Percentiles rank a stretch among this genome's conserved stretches.
Conservation (phyloP, 495 filamentous ascomycete species). For the Thermochaetoides thermophila region DNA sequence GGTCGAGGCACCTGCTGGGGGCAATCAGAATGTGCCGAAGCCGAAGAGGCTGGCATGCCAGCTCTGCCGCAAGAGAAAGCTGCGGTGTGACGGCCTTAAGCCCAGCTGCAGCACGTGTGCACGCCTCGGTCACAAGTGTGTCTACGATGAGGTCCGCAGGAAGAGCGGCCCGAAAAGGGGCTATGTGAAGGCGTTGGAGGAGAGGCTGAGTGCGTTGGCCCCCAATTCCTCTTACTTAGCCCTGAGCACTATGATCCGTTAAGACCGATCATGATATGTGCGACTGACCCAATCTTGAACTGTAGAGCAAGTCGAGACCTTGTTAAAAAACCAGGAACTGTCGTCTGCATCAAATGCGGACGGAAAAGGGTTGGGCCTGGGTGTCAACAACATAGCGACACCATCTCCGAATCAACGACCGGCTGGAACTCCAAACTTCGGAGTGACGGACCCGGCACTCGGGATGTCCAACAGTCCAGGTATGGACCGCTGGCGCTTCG, state of each 20-base stretch:
- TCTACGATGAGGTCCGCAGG: constrained; percentile 89
- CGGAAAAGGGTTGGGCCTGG: constrained; percentile 18
- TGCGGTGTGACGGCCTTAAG: constrained; percentile 62
- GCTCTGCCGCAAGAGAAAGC: constrained; percentile 83
- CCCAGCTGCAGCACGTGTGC: constrained; percentile 91
- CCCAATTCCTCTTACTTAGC: constrained; percentile 4
- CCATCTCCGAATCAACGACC: constrained; percentile 17
- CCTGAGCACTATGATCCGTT: no score
- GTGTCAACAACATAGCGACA: constrained; percentile 18
- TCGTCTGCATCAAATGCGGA: constrained; percentile 17
- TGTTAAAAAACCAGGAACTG: constrained; percentile 62
- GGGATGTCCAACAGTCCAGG: constrained; percentile 28
- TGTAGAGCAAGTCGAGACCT: constrained; percentile 87
- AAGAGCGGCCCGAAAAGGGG: constrained; percentile 97
- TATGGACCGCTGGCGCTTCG: constrained; percentile 38
- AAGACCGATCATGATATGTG: no score
- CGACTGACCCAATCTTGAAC: no score
- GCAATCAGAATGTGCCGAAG: constrained; percentile 54
- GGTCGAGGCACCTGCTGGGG: constrained; percentile 25
- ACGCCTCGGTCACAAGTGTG: constrained; percentile 75
- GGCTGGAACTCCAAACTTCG: constrained; percentile 28
- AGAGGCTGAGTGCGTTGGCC: constrained; percentile 72
- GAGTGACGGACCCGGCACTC: constrained; percentile 29
- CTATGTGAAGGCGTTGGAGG: constrained; percentile 95
- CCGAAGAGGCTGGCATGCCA: constrained; percentile 94